Base-by-base conservation (phyloP, 768 basidiomycete genomes). In the Suillus fuscotomentosus region DNA sequence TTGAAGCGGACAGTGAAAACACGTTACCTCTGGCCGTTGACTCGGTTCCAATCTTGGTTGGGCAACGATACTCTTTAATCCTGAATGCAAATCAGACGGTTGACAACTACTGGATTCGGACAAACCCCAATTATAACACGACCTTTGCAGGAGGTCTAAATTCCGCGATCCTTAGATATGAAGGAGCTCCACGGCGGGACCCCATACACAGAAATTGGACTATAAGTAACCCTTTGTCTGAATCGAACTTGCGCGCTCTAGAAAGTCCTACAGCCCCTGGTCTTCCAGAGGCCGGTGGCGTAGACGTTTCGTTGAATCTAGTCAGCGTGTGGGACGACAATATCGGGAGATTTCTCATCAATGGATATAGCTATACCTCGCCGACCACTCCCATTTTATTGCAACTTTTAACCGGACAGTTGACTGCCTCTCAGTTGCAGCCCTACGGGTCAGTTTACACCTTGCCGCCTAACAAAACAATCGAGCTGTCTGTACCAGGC, bases 51-150 rank as follows among this genome's bases (percentile, higher is more conserved):
- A 71, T 78, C 17, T 75, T 72, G 15, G 69, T 73, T n/a, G 81
- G 79, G 8, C 83, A 83, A 65, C 78, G 81, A 17, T 81, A 82
- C 60, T 83, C 80, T 2, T 75, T 84, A 64, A 70, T 83, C n/a
- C 67, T 82, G 9, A 70, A 76, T 71, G 76, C 83, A 7, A 75
- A 79, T 66, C 73, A 79, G 50, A 67, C 69, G 1, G 61, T 78
- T 31, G 68, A 54, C 51, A 83, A 84, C 71, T 84, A 84, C 65
- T 84, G 75, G 65, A 56, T 66, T 55, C 63, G 62, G n/a, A 63
- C 57, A 2, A 60, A 65, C 13, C 63, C 65, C 11, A 67, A 65
- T 11, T 38, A 57, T 47, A 74, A 80, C 47, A 74, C 79, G 13
- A 76, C 78, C 0, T 62, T 73, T 20, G 77, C 81, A 17, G 78